Percentiles rank a stretch among this genome's conserved stretches.
phyloP scores from a whole-genome alignment of 2,329 filamentous ascomycete species.

The Cladophialophora yegresii region DNA sequence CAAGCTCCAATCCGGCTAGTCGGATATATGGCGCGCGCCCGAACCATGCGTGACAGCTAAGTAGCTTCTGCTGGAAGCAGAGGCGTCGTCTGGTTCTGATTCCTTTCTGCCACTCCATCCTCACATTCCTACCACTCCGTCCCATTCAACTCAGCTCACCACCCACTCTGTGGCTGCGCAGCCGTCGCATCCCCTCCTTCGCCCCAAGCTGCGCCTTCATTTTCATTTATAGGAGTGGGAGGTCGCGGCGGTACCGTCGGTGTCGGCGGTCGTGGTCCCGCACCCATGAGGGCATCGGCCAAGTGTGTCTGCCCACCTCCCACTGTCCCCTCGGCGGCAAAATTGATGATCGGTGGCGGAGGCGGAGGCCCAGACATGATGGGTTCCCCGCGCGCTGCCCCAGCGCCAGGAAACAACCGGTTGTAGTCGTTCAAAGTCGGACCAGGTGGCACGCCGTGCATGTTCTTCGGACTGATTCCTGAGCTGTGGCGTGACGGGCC shows the following conservation, averaged over 20 bases:
- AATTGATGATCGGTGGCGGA: slow-evolving; percentile 7
- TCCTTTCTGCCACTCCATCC: not conserved
- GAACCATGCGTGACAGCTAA: not conserved
- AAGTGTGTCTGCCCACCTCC: slow-evolving; percentile 17
- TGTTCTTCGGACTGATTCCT: slow-evolving; percentile 13
- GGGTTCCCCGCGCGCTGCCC: too few relatives aligned
- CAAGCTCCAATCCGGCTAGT: not conserved
- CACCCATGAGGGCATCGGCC: not conserved
- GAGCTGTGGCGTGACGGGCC: slow-evolving; percentile 6
- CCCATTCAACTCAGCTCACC: not conserved
- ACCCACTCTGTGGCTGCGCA: not conserved
- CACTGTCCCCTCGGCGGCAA: not conserved
- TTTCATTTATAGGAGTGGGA: not conserved
- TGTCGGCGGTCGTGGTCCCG: not conserved
- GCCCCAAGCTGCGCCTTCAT: not conserved
- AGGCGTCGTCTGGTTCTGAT: not conserved
- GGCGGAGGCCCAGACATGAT: not conserved
- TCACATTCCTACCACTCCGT: not conserved
- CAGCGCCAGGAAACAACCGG: not conserved
- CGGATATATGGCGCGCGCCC: not conserved
- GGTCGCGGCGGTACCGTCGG: not conserved
- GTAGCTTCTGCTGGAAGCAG: not conserved
- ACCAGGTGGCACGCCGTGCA: not conserved
- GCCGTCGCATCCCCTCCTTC: not conserved
- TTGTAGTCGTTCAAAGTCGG: not conserved